phyloP scores from a whole-genome alignment of 139 green algal genomes.

The Bryopsis sp. region DNA sequence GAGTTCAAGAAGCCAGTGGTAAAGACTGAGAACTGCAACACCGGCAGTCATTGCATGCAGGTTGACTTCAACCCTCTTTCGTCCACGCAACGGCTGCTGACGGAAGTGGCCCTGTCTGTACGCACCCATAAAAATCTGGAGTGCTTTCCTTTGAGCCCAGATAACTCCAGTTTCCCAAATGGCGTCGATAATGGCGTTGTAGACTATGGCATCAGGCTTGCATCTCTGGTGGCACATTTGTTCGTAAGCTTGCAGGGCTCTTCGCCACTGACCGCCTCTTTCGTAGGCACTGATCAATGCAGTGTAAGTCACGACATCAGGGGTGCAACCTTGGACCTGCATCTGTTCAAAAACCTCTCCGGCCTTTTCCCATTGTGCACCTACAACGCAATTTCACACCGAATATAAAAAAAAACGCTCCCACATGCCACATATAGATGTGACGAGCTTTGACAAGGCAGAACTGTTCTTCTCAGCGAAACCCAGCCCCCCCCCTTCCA shows the following conservation, averaged over 20 bases:
- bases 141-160: constrained; percentile 53
- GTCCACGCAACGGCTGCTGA: constrained; percentile 31
- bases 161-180: constrained; percentile 75
- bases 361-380: constrained; percentile 63
- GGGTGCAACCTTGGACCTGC: constrained; percentile 48
- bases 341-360: constrained; percentile 68
- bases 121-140: constrained; percentile 29
- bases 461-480: too few relatives aligned
- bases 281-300: constrained; percentile 72
- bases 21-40: constrained; percentile 71
- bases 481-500: constrained; percentile 20
- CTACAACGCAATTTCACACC: constrained; percentile 27
- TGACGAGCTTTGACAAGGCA: too few relatives aligned
- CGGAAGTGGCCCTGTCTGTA: constrained; percentile 45
- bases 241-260: constrained; percentile 38
- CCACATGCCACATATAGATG: too few relatives aligned
- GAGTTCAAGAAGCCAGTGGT: constrained; percentile 59
- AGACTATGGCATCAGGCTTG: constrained; percentile 70
- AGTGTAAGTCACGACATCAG: constrained; percentile 81
- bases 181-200: constrained; percentile 74
- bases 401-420: not conserved
- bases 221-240: constrained; percentile 33
- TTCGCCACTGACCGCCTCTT: constrained; percentile 53
- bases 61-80: constrained; percentile 47
- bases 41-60: constrained; percentile 76